Conservation (phyloP, 768 basidiomycete genomes). For the Leccinum ochraceum region DNA sequence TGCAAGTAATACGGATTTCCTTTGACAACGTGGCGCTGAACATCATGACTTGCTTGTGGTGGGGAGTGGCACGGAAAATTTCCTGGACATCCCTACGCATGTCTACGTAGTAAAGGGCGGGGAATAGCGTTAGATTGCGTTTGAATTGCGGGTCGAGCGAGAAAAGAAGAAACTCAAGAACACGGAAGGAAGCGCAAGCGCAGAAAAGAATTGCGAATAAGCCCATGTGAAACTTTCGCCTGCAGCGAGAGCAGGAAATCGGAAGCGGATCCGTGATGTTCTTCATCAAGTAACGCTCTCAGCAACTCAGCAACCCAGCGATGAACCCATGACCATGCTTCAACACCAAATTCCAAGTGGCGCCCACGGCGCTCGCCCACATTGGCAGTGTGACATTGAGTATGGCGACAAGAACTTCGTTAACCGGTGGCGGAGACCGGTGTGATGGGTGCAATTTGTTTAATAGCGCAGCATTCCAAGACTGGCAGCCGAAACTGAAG, state of each 20-base stretch:
- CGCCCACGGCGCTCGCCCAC: slow-evolving; percentile 25
- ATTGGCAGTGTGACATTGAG: slow-evolving; percentile 40
- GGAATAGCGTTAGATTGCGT: slow-evolving; percentile 63
- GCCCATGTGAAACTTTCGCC: slow-evolving; percentile 21
- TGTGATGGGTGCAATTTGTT: slow-evolving; percentile 44
- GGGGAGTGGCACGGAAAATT: slow-evolving; percentile 97
- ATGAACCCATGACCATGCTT: slow-evolving; percentile 39
- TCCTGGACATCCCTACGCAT: slow-evolving; percentile 99
- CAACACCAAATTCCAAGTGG: slow-evolving; percentile 40
- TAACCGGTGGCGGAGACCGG: slow-evolving; percentile 34
- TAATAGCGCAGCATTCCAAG: slow-evolving; percentile 45
- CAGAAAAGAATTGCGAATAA: slow-evolving; percentile 12
- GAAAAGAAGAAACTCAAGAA: slow-evolving; percentile 50
- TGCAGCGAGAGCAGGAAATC: slow-evolving; percentile 37
- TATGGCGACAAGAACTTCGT: slow-evolving; percentile 40
- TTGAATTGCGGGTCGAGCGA: slow-evolving; percentile 51
- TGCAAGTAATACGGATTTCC: slow-evolving; percentile 96
- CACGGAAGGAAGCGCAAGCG: slow-evolving; percentile 26
- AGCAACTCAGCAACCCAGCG: slow-evolving; percentile 39
- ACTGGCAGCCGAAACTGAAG: slow-evolving; percentile 69
- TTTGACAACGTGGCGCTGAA: slow-evolving; percentile 98
- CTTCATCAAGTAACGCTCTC: slow-evolving; percentile 37
- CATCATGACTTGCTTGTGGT: slow-evolving; percentile 99
- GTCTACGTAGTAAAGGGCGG: slow-evolving; percentile 68
- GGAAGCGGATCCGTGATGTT: slow-evolving; percentile 36